These are phyloP conservation scores for Emmonsiellopsis sp. DNA, from an alignment of 2,329 filamentous ascomycete species.

Conservation along the genomic window DNA sequence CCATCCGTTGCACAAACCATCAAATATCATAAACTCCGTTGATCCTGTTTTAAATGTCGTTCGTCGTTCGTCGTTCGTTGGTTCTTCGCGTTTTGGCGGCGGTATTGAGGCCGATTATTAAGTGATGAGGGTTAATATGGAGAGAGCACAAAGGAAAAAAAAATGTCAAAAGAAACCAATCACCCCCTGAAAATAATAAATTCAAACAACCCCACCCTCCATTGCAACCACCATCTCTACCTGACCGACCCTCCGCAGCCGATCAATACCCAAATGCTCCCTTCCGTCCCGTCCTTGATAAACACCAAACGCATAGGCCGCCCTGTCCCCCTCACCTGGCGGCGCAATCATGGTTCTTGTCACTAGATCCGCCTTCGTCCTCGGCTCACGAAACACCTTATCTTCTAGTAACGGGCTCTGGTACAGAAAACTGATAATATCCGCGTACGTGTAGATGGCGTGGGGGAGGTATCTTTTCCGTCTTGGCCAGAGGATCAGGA, in stretches of 20 bases:
- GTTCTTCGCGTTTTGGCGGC: too few relatives aligned
- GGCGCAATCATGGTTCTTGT: constrained; percentile 54
- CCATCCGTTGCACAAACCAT: neutral
- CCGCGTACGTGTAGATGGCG: constrained; percentile 61
- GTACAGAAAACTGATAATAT: constrained; percentile 68
- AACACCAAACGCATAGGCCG: constrained; percentile 49
- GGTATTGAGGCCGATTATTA: too few relatives aligned
- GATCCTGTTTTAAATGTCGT: neutral
- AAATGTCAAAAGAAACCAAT: neutral
- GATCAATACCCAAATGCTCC: constrained; percentile 53
- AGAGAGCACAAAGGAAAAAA: neutral
- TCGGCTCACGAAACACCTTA: constrained; percentile 60
- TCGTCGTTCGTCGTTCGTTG: neutral
- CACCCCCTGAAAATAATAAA: neutral
- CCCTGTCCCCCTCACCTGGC: constrained; percentile 26
- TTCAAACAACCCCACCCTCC: neutral
- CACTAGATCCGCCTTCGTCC: constrained; percentile 59
- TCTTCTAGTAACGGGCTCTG: constrained; percentile 64
- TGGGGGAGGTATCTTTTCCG: constrained; percentile 62
- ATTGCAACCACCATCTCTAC: constrained; percentile 33
- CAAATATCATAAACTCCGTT: neutral
- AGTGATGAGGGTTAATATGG: too few relatives aligned
- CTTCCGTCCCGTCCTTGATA: constrained; percentile 50
- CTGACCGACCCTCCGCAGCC: constrained; percentile 37
- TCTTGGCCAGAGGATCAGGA: constrained; percentile 53